Evolutionary conservation across 78 protist genomes (phyloP).

Genomic region (Speleostelium caveatum): DNA sequence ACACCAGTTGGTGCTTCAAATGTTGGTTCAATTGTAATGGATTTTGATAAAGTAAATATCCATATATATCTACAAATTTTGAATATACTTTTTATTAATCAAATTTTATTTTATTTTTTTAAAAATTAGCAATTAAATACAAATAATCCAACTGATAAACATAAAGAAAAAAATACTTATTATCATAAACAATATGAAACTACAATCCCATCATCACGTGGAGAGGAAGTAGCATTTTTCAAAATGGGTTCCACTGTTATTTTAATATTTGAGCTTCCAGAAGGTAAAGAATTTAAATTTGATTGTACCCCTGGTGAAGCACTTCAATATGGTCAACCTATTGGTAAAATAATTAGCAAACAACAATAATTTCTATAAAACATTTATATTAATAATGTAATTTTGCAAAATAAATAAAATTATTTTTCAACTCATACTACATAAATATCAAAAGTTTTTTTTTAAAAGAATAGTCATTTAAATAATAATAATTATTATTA

Average conservation of each 20-base stretch:
- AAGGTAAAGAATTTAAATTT: conserved; percentile 44
- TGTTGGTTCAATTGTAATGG: conserved; percentile 76
- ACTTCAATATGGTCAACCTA: conserved; percentile 46
- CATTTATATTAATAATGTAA: too few species aligned
- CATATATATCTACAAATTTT: neutral
- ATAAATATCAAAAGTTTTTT: too few species aligned
- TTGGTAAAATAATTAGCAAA: conserved; percentile 23
- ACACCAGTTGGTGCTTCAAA: conserved; percentile 83
- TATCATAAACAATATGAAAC: conserved; percentile 1
- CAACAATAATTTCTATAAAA: too few species aligned
- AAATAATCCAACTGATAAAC: conserved; percentile 33
- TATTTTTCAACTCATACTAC: too few species aligned
- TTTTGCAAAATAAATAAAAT: too few species aligned
- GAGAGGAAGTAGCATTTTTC: conserved; percentile 70
- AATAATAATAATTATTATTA: too few species aligned
- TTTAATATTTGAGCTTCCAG: conserved; percentile 64
- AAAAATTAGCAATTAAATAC: neutral
- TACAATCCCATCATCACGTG: neutral
- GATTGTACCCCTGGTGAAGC: conserved; percentile 43
- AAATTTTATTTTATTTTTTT: neutral
- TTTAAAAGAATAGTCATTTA: neutral
- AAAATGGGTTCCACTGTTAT: conserved; percentile 82
- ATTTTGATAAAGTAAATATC: conserved; percentile 75
- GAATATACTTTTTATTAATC: neutral
- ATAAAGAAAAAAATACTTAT: neutral